Evolutionary conservation across 2,329 filamentous ascomycete genomes (phyloP).

Genomic region (Hyphodiscus sp.): DNA sequence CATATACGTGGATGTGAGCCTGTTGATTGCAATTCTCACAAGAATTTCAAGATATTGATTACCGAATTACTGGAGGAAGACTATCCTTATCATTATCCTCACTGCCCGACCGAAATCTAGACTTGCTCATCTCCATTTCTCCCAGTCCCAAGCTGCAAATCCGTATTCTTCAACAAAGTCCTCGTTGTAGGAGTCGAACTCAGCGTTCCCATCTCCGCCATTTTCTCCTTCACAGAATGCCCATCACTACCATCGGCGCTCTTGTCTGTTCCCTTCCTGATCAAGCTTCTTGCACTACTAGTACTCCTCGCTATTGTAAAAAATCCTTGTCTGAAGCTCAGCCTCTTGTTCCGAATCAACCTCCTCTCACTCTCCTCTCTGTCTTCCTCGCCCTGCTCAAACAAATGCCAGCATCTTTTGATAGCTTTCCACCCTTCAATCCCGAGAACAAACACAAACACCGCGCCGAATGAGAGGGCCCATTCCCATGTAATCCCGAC

Average conservation of each 20-base stretch:
- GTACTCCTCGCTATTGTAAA: conserved; percentile 28
- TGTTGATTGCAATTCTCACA: no score
- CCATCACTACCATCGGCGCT: neutral
- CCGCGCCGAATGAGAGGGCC: conserved; percentile 52
- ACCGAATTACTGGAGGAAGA: no score
- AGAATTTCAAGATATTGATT: no score
- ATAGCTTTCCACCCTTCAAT: conserved; percentile 56
- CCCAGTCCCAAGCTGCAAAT: no score
- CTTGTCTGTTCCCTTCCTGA: conserved; percentile 8
- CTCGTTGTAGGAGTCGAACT: no score
- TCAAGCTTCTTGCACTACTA: conserved; percentile 12
- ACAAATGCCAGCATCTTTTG: conserved; percentile 40
- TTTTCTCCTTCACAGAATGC: no score
- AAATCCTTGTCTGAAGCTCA: conserved; percentile 29
- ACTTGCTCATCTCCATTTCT: no score
- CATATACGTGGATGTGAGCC: no score
- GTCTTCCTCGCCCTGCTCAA: conserved; percentile 26
- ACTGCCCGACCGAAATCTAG: no score
- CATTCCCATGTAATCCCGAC: conserved; percentile 58
- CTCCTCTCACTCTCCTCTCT: conserved; percentile 8
- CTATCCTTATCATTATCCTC: no score
- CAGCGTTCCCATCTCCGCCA: no score
- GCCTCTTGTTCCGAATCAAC: conserved; percentile 5
- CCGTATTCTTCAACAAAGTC: no score
- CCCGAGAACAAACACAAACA: conserved; percentile 52